A percentile compares a stretch with the other conserved stretches of the same genome.
Evolutionary conservation across 2,329 filamentous ascomycete genomes (phyloP).

Genomic region (Penicillium sp.): DNA sequence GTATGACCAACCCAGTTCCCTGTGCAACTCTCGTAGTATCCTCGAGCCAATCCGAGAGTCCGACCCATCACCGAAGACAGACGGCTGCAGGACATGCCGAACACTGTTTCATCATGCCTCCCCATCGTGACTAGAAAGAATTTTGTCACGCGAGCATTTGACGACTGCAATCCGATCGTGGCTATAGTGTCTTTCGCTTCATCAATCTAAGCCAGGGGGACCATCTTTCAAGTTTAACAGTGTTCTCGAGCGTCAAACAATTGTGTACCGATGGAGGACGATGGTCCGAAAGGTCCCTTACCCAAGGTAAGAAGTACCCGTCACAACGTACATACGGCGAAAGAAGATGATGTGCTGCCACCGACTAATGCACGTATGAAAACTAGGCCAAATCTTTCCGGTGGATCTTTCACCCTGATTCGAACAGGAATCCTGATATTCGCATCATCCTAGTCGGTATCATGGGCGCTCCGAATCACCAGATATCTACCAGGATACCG

Average conservation of each 20-base stretch:
- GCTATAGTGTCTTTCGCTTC: background rate
- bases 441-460: conserved; percentile 2
- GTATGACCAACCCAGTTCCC: background rate
- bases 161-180: background rate
- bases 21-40: background rate
- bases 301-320: background rate
- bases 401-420: background rate
- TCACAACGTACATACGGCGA: background rate
- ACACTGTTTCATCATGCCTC: background rate
- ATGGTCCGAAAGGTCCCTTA: background rate
- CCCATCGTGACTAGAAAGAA: background rate
- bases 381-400: background rate
- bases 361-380: conserved; percentile 11
- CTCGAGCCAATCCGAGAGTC: background rate
- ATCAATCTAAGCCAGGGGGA: background rate
- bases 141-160: background rate
- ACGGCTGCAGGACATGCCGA: background rate
- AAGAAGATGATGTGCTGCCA: conserved; percentile 2
- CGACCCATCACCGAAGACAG: background rate
- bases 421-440: background rate
- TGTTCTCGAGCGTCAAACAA: background rate
- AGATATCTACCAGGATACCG: conserved; percentile 8
- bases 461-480: conserved; percentile 1
- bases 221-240: background rate
- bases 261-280: background rate